A percentile compares a stretch with the other conserved stretches of the same genome.
phyloP scores from a whole-genome alignment of 2,329 filamentous ascomycete species.

The Fusarium pseudocircinatum region DNA sequence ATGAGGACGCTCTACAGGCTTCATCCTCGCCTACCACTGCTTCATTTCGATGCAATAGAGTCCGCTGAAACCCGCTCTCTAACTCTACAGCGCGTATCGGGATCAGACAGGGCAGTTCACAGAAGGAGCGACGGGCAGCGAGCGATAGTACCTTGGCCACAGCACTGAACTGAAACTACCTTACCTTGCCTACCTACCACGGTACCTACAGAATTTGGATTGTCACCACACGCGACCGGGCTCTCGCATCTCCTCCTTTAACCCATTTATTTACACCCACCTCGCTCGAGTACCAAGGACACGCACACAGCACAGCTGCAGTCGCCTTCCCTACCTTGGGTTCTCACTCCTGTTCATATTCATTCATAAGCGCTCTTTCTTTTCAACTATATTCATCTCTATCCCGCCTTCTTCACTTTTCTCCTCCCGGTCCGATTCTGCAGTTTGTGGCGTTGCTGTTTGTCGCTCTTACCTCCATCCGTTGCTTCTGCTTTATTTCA shows the following conservation, averaged over 20 bases:
- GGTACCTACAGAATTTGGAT: not conserved
- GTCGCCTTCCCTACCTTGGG: not conserved
- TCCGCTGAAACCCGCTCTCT: not conserved
- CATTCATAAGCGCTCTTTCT: conserved; percentile 10
- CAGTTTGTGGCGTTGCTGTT: conserved; percentile 31
- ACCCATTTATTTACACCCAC: conserved; percentile 38
- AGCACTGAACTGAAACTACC: not conserved
- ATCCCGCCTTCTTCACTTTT: not conserved
- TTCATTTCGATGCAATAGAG: conserved; percentile 16
- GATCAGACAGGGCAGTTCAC: not conserved
- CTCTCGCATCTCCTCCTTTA: conserved; percentile 37
- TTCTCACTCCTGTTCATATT: not conserved
- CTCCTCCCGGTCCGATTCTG: conserved; percentile 1
- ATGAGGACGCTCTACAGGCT: conserved; percentile 24
- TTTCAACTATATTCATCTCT: not conserved
- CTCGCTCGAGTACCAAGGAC: conserved; percentile 10
- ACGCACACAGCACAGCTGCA: not conserved
- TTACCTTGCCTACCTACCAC: not conserved
- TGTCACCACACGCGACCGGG: conserved; percentile 37
- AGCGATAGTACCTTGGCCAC: conserved; percentile 12
- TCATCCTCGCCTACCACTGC: conserved; percentile 6
- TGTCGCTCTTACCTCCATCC: conserved; percentile 23
- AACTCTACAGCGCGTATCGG: not conserved
- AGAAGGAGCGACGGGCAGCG: conserved; percentile 3
- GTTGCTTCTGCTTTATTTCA: conserved; percentile 21